phyloP scores from a whole-genome alignment of 129 eudicot genomes.

The Oenanthe sinensis region DNA sequence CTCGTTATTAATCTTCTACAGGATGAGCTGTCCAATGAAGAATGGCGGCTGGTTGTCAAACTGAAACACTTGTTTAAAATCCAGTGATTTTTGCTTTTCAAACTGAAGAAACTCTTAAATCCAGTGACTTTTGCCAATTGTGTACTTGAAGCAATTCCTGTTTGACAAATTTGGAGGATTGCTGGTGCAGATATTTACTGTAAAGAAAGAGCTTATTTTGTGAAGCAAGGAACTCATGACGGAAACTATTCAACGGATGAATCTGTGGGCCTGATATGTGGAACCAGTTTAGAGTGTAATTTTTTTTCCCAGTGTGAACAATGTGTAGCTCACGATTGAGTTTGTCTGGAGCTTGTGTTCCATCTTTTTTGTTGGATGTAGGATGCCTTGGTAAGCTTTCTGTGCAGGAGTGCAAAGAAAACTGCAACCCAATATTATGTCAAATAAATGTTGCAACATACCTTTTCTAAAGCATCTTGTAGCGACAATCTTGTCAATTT shows the following conservation, averaged over 20 bases:
- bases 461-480: background rate
- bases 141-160: background rate
- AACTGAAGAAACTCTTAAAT: background rate
- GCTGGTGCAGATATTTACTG: background rate
- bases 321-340: background rate
- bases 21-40: conserved; percentile 71
- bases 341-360: background rate
- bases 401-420: background rate
- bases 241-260: background rate
- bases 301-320: background rate
- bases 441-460: background rate
- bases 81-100: conserved; percentile 31
- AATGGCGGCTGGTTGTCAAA: conserved; percentile 63
- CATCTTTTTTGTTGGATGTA: background rate
- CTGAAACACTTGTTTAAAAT: conserved; percentile 78
- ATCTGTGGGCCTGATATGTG: background rate
- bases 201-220: conserved; percentile 11
- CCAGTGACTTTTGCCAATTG: background rate
- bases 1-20: conserved; percentile 18
- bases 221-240: background rate
- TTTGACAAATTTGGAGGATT: background rate
- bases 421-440: background rate
- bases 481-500: background rate
- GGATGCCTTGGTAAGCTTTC: background rate
- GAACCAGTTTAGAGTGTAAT: background rate